Percentiles rank a stretch among this genome's conserved stretches.
These are phyloP conservation scores for Periglandula ipomoeae DNA, from an alignment of 2,329 filamentous ascomycete genomes.

Conservation along the genomic window DNA sequence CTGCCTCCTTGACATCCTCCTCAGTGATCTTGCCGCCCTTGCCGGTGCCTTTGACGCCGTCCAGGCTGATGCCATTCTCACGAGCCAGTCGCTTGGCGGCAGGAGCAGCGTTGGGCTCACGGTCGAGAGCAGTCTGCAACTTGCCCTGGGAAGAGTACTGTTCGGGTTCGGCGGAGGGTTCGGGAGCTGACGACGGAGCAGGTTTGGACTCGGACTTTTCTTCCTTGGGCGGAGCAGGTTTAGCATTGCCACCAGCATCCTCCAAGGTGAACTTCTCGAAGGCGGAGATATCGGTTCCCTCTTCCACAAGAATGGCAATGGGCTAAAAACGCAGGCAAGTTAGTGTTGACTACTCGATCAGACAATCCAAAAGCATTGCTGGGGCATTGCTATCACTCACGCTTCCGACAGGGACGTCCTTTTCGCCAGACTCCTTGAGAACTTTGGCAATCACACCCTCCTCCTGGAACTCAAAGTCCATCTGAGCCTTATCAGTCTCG, in stretches of 20 bases:
- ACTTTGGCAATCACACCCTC: constrained; percentile 94
- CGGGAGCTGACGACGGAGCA: constrained; percentile 37
- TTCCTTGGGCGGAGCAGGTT: constrained; percentile 57
- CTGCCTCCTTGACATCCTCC: constrained; percentile 84
- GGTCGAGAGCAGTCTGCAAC: constrained; percentile 76
- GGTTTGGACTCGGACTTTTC: constrained; percentile 53
- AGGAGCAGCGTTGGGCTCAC: constrained; percentile 63
- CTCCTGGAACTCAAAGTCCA: constrained; percentile 99
- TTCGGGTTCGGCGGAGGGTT: constrained; percentile 44
- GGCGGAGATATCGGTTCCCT: constrained; percentile 74
- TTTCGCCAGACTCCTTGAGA: constrained; percentile 83
- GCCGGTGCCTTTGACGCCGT: constrained; percentile 77
- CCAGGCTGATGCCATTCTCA: constrained; percentile 73
- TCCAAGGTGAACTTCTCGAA: constrained; percentile 84
- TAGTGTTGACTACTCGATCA: constrained; percentile 7
- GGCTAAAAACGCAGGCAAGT: constrained; percentile 47
- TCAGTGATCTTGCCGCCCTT: constrained; percentile 81
- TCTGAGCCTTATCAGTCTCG: constrained; percentile 99
- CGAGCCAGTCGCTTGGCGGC: constrained; percentile 74
- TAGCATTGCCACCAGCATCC: constrained; percentile 77
- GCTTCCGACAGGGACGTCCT: constrained; percentile 88
- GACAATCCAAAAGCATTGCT: constrained; percentile 1
- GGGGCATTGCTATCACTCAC: constrained; percentile 48
- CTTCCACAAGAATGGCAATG: constrained; percentile 90
- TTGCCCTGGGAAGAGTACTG: constrained; percentile 68